Conservation (phyloP, 2,329 filamentous ascomycete genomes). For the Elsinoe perseae region DNA sequence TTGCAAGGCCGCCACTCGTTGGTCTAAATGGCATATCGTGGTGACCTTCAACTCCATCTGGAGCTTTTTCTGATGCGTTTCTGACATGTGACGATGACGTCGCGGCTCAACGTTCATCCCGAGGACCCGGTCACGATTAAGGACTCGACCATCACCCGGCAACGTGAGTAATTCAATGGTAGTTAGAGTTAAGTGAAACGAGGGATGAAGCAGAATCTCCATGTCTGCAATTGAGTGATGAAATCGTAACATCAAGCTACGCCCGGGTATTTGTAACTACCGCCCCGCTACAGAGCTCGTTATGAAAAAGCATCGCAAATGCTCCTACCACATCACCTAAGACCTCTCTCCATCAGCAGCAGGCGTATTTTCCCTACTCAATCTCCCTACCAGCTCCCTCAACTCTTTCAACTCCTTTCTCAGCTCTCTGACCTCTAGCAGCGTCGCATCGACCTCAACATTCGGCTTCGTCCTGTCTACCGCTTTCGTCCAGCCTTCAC, state of each 20-base stretch:
- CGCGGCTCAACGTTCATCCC: too few species aligned
- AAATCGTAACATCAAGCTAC: too few species aligned
- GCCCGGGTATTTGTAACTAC: too few species aligned
- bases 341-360: neutral
- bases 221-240: too few species aligned
- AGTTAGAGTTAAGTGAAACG: too few species aligned
- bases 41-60: neutral
- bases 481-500: slow-evolving; percentile 75
- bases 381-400: slow-evolving; percentile 32
- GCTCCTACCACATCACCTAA: neutral
- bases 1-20: too few species aligned
- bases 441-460: slow-evolving; percentile 67
- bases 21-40: too few species aligned
- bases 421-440: slow-evolving; percentile 52
- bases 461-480: slow-evolving; percentile 72
- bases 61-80: neutral
- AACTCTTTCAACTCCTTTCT: slow-evolving; percentile 39
- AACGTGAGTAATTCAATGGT: too few species aligned
- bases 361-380: slow-evolving; percentile 19
- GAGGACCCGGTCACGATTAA: too few species aligned
- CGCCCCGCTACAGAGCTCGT: too few species aligned
- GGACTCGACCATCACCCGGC: too few species aligned
- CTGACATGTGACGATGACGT: slow-evolving; percentile 13
- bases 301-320: neutral
- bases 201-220: too few species aligned